These are phyloP conservation scores for Linnemannia hyalina DNA, from an alignment of 192 early-diverging fungal species.

Conservation along the genomic window DNA sequence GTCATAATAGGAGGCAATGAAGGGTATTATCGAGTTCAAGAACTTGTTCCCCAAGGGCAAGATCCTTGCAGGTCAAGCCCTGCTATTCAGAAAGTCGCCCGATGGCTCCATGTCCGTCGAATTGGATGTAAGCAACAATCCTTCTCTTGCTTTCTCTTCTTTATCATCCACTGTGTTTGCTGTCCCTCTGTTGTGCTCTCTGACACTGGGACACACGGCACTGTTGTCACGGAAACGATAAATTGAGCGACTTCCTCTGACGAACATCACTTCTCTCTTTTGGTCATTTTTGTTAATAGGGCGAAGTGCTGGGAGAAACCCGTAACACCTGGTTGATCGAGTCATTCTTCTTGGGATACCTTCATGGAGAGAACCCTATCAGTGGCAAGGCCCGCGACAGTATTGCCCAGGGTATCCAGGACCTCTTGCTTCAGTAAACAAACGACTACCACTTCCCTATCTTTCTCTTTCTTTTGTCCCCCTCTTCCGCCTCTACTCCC, in stretches of 20 bases:
- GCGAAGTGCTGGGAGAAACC: conserved; percentile 57
- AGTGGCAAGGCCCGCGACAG: conserved; percentile 57
- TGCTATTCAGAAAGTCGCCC: conserved; percentile 58
- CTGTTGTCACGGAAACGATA: neutral
- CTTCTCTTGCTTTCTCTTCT: neutral
- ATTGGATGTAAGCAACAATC: conserved; percentile 46
- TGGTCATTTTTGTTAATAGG: conserved; percentile 37
- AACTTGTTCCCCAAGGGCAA: conserved; percentile 61
- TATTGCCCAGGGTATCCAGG: conserved; percentile 42
- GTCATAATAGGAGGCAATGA: conserved; percentile 54
- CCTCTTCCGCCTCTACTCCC: neutral
- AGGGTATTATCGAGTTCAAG: conserved; percentile 67
- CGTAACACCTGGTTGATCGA: conserved; percentile 64
- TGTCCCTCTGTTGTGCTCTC: neutral
- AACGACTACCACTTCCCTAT: neutral
- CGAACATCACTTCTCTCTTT: neutral
- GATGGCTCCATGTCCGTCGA: conserved; percentile 58
- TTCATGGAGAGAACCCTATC: conserved; percentile 59
- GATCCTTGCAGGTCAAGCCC: conserved; percentile 59
- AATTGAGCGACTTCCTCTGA: neutral
- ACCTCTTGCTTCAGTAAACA: conserved; percentile 40
- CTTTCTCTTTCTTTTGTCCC: neutral
- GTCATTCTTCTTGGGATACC: conserved; percentile 65
- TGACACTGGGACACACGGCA: neutral
- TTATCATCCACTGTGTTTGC: no score